These are phyloP conservation scores for Aureoboletus auriporus DNA, from an alignment of 768 basidiomycete species.

Conservation along the genomic window DNA sequence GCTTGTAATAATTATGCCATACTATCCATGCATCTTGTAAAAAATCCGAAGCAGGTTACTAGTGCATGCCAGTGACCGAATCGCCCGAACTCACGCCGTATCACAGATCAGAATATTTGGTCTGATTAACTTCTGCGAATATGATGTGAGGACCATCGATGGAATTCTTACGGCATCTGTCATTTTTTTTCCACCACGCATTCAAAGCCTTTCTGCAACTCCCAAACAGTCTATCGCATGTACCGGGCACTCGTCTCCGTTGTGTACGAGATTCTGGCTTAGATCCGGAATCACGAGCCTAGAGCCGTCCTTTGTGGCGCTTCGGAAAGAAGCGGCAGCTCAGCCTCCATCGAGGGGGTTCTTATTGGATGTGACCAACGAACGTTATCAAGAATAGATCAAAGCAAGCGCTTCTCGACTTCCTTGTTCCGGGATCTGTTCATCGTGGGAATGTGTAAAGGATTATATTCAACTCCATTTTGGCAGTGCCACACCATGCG, in stretches of 20 bases:
- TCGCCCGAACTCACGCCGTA: background rate
- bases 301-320: conserved; percentile 25
- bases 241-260: background rate
- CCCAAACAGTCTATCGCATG: too few relatives aligned
- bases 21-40: background rate
- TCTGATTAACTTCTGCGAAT: conserved; percentile 10
- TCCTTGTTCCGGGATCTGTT: conserved; percentile 16
- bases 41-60: too few relatives aligned
- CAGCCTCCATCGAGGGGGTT: background rate
- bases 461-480: conserved; percentile 1
- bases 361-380: conserved; percentile 1
- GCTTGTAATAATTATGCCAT: conserved; percentile 5
- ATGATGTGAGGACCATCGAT: background rate
- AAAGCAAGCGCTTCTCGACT: conserved; percentile 11
- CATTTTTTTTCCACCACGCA: background rate
- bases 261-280: background rate
- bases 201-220: background rate
- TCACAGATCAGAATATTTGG: too few relatives aligned
- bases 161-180: conserved; percentile 19
- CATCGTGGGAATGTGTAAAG: conserved; percentile 14
- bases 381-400: conserved; percentile 16
- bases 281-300: background rate
- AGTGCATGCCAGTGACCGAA: too few relatives aligned
- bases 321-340: conserved; percentile 3
- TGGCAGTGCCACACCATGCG: conserved; percentile 11